A percentile compares a stretch with the other conserved stretches of the same genome.
phyloP scores from a whole-genome alignment of 805 yeast species.

The Schizosaccharomyces osmophilus region DNA sequence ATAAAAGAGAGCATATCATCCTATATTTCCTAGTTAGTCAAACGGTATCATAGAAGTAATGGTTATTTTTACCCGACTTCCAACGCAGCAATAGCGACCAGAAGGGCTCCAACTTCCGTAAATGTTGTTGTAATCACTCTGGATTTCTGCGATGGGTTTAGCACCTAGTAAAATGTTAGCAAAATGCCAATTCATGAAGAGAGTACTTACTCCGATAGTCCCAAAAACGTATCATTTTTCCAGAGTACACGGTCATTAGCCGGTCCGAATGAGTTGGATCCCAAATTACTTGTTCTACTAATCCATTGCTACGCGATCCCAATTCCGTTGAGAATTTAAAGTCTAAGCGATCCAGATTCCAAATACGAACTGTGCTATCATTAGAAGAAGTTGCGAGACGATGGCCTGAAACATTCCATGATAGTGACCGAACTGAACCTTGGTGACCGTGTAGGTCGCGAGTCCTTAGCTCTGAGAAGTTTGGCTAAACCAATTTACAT shows the following conservation, averaged over 20 bases:
- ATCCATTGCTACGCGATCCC: constrained; percentile 5
- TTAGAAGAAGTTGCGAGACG: constrained; percentile 5
- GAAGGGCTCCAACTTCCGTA: constrained; percentile 20
- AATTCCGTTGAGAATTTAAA: constrained; percentile 9
- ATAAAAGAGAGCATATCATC: constrained; percentile 18
- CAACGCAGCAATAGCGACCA: constrained; percentile 23
- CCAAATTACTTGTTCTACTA: constrained; percentile 24
- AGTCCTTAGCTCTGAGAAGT: neutral
- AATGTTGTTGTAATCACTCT: constrained; percentile 3
- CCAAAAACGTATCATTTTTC: constrained; percentile 25
- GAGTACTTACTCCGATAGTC: constrained; percentile 17
- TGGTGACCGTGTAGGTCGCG: neutral
- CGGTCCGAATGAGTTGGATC: constrained; percentile 22
- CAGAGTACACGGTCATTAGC: constrained; percentile 27
- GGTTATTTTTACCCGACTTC: constrained; percentile 5
- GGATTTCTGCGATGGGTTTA: neutral
- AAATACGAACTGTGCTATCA: constrained; percentile 11
- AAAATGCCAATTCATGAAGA: neutral
- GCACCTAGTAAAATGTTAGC: neutral
- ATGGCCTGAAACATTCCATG: constrained; percentile 8
- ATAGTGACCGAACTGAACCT: constrained; percentile 2
- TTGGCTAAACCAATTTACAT: neutral
- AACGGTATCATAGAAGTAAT: neutral
- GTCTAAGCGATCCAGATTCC: constrained; percentile 18
- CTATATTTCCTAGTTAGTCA: constrained; percentile 11